A percentile compares a stretch with the other conserved stretches of the same genome.
phyloP scores from a whole-genome alignment of 1,139 yeast species.

The Dujonia santamariae region DNA sequence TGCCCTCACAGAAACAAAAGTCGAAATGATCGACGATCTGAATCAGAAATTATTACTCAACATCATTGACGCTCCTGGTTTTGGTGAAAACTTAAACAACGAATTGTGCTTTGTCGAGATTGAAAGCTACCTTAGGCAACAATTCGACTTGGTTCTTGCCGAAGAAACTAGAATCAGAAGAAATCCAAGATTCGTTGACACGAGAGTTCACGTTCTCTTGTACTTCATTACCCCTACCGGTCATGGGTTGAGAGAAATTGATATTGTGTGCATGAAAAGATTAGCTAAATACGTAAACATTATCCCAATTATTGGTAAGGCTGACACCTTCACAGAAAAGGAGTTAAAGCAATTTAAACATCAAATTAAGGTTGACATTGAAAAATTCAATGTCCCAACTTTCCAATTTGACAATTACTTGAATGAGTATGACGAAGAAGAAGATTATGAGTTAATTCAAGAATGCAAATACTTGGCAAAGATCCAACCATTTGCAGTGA shows the following conservation, averaged over 20 bases:
- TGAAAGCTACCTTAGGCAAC: slow-evolving; percentile 75
- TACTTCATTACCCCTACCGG: slow-evolving; percentile 76
- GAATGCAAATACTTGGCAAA: slow-evolving; percentile 75
- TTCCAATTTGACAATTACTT: slow-evolving; percentile 64
- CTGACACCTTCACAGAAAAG: slow-evolving; percentile 78
- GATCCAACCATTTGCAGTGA: slow-evolving; percentile 83
- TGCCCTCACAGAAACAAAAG: slow-evolving; percentile 64
- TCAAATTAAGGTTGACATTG: slow-evolving; percentile 66
- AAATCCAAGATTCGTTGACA: slow-evolving; percentile 76
- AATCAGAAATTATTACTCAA: slow-evolving; percentile 65
- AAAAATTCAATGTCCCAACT: slow-evolving; percentile 73
- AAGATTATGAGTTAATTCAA: slow-evolving; percentile 73
- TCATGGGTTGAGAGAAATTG: slow-evolving; percentile 73
- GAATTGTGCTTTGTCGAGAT: slow-evolving; percentile 66
- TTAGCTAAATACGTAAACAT: slow-evolving; percentile 81
- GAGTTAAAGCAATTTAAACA: slow-evolving; percentile 63
- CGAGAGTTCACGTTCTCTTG: slow-evolving; percentile 69
- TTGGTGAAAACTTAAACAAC: slow-evolving; percentile 70
- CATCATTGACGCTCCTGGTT: slow-evolving; percentile 75
- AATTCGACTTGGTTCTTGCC: slow-evolving; percentile 85
- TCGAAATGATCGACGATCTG: slow-evolving; percentile 72
- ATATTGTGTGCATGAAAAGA: slow-evolving; percentile 72
- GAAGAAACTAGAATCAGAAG: slow-evolving; percentile 92
- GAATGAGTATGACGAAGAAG: slow-evolving; percentile 50
- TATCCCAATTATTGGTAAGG: slow-evolving; percentile 82